Conservation (phyloP, 352 stramenopile species). For the Plasmopara viticola region DNA sequence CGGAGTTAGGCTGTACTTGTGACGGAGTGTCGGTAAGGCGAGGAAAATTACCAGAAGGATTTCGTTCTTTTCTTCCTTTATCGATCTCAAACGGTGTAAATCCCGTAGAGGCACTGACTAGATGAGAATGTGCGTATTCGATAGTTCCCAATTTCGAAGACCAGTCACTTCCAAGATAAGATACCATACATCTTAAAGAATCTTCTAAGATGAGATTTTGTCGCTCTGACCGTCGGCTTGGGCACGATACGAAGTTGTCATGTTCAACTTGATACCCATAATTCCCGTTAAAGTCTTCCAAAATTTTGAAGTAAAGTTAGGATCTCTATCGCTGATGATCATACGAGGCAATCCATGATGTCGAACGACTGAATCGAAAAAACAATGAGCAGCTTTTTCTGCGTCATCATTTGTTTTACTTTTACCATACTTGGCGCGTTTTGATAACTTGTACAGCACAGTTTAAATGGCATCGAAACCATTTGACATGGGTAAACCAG, state of each 20-base stretch:
- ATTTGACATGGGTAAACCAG: too few species aligned
- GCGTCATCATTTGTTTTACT: too few species aligned
- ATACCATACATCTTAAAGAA: conserved; percentile 1
- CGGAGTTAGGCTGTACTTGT: conserved; percentile 12
- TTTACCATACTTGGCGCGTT: too few species aligned
- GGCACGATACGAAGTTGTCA: conserved; percentile 1
- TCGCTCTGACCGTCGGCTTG: conserved; percentile 4
- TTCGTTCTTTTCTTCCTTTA: not conserved
- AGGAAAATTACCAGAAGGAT: not conserved
- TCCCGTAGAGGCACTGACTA: not conserved
- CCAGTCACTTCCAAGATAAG: conserved; percentile 1
- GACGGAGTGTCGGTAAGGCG: not conserved
- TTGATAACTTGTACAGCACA: too few species aligned
- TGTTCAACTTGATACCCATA: not conserved
- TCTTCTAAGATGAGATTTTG: conserved; percentile 2
- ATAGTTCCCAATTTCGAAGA: not conserved
- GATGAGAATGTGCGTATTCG: conserved; percentile 5
- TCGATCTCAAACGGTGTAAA: not conserved
- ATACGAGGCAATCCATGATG: conserved; percentile 9
- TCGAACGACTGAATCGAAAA: conserved; percentile 9
- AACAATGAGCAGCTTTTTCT: not conserved
- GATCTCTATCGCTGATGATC: conserved; percentile 10
- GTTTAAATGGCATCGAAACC: too few species aligned
- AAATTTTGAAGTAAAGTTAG: conserved; percentile 16
- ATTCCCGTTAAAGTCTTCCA: conserved; percentile 1